A percentile compares a stretch with the other conserved stretches of the same genome.
These are phyloP conservation scores for Podospora pseudopauciseta DNA, from an alignment of 495 filamentous ascomycete genomes.

Conservation along the genomic window DNA sequence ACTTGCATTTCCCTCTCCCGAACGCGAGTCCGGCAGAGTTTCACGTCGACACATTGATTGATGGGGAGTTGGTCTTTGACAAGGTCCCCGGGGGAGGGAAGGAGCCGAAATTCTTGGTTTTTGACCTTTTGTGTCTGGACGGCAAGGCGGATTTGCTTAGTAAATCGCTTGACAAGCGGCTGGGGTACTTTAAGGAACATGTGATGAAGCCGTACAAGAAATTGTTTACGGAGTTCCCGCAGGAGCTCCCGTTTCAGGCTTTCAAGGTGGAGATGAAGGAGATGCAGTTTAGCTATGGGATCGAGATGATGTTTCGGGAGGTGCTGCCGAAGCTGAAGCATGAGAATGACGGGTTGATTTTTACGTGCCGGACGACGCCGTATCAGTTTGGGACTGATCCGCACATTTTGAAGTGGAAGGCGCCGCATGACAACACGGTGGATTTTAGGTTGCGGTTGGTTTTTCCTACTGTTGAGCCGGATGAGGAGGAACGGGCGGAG, in stretches of 20 bases:
- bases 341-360: constrained; percentile 94
- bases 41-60: constrained; percentile 78
- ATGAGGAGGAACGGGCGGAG: constrained; percentile 60
- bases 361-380: constrained; percentile 80
- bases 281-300: constrained; percentile 82
- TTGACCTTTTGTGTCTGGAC: constrained; percentile 86
- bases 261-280: constrained; percentile 83
- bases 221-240: constrained; percentile 63
- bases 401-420: constrained; percentile 97
- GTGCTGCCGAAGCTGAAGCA: constrained; percentile 80
- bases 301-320: constrained; percentile 84
- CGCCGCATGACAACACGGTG: constrained; percentile 83
- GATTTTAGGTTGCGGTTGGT: constrained; percentile 79
- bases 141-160: constrained; percentile 68
- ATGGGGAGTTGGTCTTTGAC: constrained; percentile 91
- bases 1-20: constrained; percentile 72
- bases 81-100: constrained; percentile 54
- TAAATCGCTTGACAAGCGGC: constrained; percentile 74
- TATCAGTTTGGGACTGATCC: constrained; percentile 89
- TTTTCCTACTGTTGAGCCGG: constrained; percentile 70
- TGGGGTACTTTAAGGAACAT: constrained; percentile 77
- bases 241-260: constrained; percentile 63
- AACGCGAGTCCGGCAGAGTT: constrained; percentile 58
- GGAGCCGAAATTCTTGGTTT: constrained; percentile 80
- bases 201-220: constrained; percentile 75